phyloP scores from a whole-genome alignment of 75 land plant genomes.

The Isoetes taiwanensis region DNA sequence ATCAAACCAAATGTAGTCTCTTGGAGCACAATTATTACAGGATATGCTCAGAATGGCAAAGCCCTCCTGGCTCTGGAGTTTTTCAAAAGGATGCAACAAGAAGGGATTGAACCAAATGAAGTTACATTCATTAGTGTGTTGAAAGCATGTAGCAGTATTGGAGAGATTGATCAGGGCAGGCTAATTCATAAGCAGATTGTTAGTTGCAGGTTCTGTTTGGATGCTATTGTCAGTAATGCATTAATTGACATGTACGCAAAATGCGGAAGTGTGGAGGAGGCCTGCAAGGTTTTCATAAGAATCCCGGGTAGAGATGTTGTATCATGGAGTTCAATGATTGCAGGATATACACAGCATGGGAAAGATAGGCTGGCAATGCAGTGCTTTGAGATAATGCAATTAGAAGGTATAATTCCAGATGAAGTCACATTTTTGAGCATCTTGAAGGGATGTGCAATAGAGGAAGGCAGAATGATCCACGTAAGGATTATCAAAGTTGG shows the following conservation, averaged over 20 bases:
- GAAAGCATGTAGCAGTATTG: neutral
- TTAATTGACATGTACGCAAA: conserved; percentile 6
- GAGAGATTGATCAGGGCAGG: neutral
- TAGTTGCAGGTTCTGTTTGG: neutral
- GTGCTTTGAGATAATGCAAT: conserved; percentile 25
- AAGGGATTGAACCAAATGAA: conserved; percentile 2
- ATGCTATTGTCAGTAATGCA: neutral
- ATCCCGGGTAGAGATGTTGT: neutral
- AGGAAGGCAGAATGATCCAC: conserved; percentile 8
- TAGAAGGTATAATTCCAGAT: conserved; percentile 16
- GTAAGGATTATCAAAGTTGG: conserved; percentile 1
- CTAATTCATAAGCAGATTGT: neutral
- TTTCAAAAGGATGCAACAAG: conserved; percentile 5
- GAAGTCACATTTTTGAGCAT: neutral
- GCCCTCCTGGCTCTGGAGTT: neutral
- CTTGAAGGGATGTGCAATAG: conserved; percentile 2
- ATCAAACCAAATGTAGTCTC: conserved; percentile 20
- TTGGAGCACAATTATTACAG: conserved; percentile 11
- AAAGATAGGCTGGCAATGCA: conserved; percentile 17
- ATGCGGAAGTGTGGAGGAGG: conserved; percentile 14
- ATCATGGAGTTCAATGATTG: conserved; percentile 8
- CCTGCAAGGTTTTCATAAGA: neutral
- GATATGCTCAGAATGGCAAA: conserved; percentile 5
- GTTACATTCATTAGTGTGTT: conserved; percentile 1
- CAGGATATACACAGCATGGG: conserved; percentile 1